phyloP scores from a whole-genome alignment of 352 stramenopile genomes.

The Globisporangium nodosum region DNA sequence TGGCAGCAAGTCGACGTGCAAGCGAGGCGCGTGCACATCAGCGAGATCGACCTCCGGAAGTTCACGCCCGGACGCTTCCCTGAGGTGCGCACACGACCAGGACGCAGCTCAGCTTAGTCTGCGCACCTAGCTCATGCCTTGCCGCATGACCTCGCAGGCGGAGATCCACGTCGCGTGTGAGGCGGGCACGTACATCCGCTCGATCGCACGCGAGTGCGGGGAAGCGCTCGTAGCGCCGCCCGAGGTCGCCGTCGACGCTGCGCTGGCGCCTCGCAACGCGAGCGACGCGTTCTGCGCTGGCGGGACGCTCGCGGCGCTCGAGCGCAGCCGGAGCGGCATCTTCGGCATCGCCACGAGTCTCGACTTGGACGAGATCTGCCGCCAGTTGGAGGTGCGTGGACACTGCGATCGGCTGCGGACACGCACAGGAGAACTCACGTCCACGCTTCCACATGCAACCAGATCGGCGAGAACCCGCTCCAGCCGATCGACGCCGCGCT shows the following conservation, averaged over 20 bases:
- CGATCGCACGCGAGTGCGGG: slow-evolving; percentile 80
- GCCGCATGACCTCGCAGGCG: slow-evolving; percentile 6
- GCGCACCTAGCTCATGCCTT: too few relatives aligned
- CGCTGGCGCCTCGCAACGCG: slow-evolving; percentile 23
- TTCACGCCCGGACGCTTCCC: slow-evolving; percentile 53
- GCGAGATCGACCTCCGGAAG: slow-evolving; percentile 44
- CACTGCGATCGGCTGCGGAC: neutral
- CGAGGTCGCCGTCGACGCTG: slow-evolving; percentile 12
- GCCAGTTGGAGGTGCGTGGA: slow-evolving; percentile 28
- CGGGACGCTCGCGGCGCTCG: slow-evolving; percentile 56
- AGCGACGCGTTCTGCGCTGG: slow-evolving; percentile 39
- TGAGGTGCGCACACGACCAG: slow-evolving; percentile 28
- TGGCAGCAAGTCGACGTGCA: slow-evolving; percentile 50
- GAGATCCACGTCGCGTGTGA: slow-evolving; percentile 63
- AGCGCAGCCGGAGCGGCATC: slow-evolving; percentile 55
- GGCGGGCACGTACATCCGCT: slow-evolving; percentile 82
- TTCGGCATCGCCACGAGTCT: slow-evolving; percentile 51
- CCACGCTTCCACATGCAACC: neutral
- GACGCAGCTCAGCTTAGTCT: neutral
- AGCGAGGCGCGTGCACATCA: slow-evolving; percentile 55
- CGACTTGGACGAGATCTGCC: slow-evolving; percentile 49
- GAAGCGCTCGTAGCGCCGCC: slow-evolving; percentile 47
- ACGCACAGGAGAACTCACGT: neutral
- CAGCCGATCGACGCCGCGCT: slow-evolving; percentile 56
- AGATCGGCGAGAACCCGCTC: slow-evolving; percentile 21